A percentile compares a stretch with the other conserved stretches of the same genome.
Evolutionary conservation across 305 asterid genomes (phyloP).

Genomic region (Coffea humblotiana): DNA sequence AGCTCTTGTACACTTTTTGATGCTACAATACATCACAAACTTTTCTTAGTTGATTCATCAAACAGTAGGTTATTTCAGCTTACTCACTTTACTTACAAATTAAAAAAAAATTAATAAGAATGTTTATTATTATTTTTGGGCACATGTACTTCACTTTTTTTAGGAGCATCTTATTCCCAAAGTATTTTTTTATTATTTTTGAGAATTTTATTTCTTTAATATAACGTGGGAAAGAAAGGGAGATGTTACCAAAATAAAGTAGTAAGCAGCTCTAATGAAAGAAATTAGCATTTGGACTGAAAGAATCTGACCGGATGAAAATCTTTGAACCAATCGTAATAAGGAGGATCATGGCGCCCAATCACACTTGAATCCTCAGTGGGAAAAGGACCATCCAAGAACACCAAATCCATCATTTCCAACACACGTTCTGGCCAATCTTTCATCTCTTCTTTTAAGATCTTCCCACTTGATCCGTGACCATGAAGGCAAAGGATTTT

Average conservation of each 20-base stretch:
- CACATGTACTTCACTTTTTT: too few relatives aligned
- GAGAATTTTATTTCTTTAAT: too few relatives aligned
- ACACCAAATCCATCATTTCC: conserved; percentile 24
- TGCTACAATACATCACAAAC: background rate
- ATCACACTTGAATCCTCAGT: background rate
- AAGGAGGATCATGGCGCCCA: conserved; percentile 31
- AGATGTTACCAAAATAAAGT: too few relatives aligned
- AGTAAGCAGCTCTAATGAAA: too few relatives aligned
- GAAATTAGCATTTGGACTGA: too few relatives aligned
- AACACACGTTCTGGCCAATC: conserved; percentile 25
- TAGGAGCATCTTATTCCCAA: too few relatives aligned
- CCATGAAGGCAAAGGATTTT: conserved; percentile 33
- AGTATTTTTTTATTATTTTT: too few relatives aligned
- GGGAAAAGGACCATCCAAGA: conserved; percentile 23
- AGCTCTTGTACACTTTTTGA: background rate
- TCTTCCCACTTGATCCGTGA: background rate
- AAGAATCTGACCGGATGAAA: conserved; percentile 20
- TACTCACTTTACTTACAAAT: too few relatives aligned
- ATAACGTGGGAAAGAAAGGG: too few relatives aligned
- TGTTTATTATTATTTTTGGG: too few relatives aligned
- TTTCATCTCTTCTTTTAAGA: conserved; percentile 11
- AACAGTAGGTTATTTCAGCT: background rate
- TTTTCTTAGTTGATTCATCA: too few relatives aligned
- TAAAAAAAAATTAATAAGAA: too few relatives aligned
- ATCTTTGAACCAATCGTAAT: conserved; percentile 36